phyloP scores from a whole-genome alignment of 805 yeast genomes.

The Pichia rugopelliculosa region DNA sequence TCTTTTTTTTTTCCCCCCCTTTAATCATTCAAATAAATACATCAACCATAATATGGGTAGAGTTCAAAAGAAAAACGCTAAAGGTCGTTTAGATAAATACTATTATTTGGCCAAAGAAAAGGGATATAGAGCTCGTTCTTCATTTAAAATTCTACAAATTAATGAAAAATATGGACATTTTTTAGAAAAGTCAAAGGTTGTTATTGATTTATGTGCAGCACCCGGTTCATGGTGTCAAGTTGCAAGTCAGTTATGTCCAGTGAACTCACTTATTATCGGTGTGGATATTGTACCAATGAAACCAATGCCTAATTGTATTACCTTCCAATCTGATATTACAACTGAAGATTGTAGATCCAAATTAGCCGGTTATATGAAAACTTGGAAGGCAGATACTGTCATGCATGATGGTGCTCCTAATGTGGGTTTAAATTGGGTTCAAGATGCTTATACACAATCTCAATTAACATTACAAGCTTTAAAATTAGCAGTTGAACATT shows the following conservation, averaged over 20 bases:
- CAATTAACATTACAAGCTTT: conserved; percentile 91
- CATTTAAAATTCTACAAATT: conserved; percentile 89
- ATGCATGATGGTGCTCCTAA: conserved; percentile 99
- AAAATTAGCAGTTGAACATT: conserved; percentile 88
- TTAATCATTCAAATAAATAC: neutral
- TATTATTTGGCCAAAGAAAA: conserved; percentile 94
- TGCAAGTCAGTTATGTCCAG: conserved; percentile 87
- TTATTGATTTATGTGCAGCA: conserved; percentile 97
- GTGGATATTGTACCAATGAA: conserved; percentile 98
- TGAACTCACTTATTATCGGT: conserved; percentile 90
- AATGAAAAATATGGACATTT: conserved; percentile 96
- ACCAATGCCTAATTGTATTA: conserved; percentile 88
- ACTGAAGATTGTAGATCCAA: conserved; percentile 96
- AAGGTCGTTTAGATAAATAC: conserved; percentile 98
- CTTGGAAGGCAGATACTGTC: conserved; percentile 98
- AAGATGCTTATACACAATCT: conserved; percentile 97
- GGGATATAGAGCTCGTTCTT: conserved; percentile 98
- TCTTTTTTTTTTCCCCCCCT: conserved; percentile 1
- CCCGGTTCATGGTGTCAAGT: conserved; percentile 99
- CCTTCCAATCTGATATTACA: conserved; percentile 95
- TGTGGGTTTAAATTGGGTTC: conserved; percentile 99
- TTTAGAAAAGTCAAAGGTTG: conserved; percentile 88
- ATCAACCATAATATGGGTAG: conserved; percentile 38
- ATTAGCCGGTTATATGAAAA: conserved; percentile 91
- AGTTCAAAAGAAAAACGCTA: conserved; percentile 90